phyloP scores from a whole-genome alignment of 2,329 filamentous ascomycete species.

The Penicillium glabrum region DNA sequence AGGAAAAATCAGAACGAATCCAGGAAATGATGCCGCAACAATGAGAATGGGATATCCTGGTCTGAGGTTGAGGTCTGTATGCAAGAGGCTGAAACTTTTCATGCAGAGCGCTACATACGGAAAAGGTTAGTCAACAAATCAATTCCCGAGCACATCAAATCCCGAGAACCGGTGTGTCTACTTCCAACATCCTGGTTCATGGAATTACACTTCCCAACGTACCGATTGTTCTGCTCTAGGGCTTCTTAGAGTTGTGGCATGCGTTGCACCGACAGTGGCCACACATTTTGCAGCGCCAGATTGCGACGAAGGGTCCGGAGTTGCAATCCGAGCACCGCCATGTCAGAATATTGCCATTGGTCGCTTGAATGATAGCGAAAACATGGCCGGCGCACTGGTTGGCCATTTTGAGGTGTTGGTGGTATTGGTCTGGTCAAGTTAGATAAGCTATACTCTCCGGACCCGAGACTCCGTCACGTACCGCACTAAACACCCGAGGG shows the following conservation, averaged over 20 bases:
- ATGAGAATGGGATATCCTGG: slow-evolving; percentile 14
- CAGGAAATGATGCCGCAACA: background rate
- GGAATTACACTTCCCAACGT: background rate
- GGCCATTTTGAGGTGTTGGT: slow-evolving; percentile 29
- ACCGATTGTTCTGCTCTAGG: slow-evolving; percentile 9
- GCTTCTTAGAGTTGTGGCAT: slow-evolving; percentile 38
- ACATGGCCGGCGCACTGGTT: slow-evolving; percentile 41
- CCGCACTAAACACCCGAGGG: slow-evolving; percentile 20
- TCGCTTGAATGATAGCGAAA: slow-evolving; percentile 41
- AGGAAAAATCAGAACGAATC: background rate
- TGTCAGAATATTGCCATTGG: slow-evolving; percentile 44
- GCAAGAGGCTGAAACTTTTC: slow-evolving; percentile 8
- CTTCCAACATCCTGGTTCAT: background rate
- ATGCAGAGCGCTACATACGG: background rate
- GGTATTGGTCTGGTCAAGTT: background rate
- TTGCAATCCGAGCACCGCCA: slow-evolving; percentile 47
- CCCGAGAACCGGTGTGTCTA: background rate
- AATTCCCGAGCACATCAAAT: background rate
- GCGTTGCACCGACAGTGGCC: slow-evolving; percentile 42
- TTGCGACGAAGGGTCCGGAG: slow-evolving; percentile 41
- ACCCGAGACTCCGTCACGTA: slow-evolving; percentile 18
- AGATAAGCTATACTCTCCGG: background rate
- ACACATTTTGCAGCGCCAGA: slow-evolving; percentile 46
- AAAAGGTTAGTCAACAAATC: background rate
- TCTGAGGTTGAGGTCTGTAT: slow-evolving; percentile 6